A percentile compares a stretch with the other conserved stretches of the same genome.
Evolutionary conservation across 345 rosid genomes (phyloP).

Genomic region (Bretschneidera sinensis): DNA sequence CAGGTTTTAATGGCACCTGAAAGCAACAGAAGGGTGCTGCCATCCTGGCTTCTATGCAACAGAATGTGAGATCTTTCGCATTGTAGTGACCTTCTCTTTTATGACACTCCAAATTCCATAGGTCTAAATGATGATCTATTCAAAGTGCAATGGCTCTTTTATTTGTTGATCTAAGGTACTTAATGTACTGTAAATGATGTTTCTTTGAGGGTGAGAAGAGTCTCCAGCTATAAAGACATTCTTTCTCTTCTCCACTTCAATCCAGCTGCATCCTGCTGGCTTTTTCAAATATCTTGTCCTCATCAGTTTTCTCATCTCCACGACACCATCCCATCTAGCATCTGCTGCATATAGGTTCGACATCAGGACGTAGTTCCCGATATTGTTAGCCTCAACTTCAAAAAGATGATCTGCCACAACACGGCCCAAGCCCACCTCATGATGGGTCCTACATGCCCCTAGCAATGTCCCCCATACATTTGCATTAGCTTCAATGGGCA

Average conservation of each 20-base stretch:
- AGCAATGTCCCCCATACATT: slow-evolving; percentile 71
- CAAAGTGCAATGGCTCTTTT: slow-evolving; percentile 42
- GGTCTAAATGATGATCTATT: slow-evolving; percentile 16
- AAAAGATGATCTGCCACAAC: slow-evolving; percentile 55
- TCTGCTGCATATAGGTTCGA: slow-evolving; percentile 90
- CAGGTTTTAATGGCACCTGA: neutral
- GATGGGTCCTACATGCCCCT: slow-evolving; percentile 68
- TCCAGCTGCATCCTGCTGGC: slow-evolving; percentile 92
- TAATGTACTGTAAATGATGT: slow-evolving; percentile 36
- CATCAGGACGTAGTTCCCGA: slow-evolving; percentile 63
- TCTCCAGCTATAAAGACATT: slow-evolving; percentile 73
- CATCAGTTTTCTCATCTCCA: slow-evolving; percentile 72
- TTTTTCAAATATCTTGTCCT: slow-evolving; percentile 60
- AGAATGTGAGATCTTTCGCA: neutral
- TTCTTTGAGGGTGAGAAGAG: slow-evolving; percentile 54
- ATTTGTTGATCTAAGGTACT: slow-evolving; percentile 47
- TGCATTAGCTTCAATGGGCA: slow-evolving; percentile 65
- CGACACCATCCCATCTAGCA: slow-evolving; percentile 69
- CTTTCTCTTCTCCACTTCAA: slow-evolving; percentile 59
- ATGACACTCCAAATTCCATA: neutral
- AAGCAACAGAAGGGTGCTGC: neutral
- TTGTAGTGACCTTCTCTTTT: neutral
- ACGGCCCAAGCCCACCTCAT: slow-evolving; percentile 57
- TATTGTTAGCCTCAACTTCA: slow-evolving; percentile 47
- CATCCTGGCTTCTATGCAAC: neutral